Evolutionary conservation across 2,329 filamentous ascomycete species (phyloP), one percentile per base, ranked within the genome.

Genomic region (Phialophora tarda): DNA sequence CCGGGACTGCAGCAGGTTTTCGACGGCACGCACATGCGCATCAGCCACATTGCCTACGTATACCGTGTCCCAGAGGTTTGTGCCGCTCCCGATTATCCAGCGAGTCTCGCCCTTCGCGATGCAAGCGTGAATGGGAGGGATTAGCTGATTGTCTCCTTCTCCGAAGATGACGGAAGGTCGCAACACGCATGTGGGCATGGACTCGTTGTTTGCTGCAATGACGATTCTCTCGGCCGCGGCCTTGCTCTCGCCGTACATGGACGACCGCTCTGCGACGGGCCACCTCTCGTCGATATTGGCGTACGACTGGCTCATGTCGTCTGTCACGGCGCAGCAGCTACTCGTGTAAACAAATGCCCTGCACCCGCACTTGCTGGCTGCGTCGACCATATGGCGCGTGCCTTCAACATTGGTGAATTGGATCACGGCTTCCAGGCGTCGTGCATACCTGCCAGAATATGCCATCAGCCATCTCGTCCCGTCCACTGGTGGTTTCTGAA

Each of bases 321-420:
- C 85, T 3, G 82, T 79, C 41, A 86, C 75, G 8, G 83, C 83
- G 32, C 84, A 85, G 64, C 83, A 83, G 71, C 79, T 83, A 72
- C 83, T 85, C 32, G 85, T 88, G 71, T 84, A 86, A 55, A 88
- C 79, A 53, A 88, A 81, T 0, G 78, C 81, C 59, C 77, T 79
- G 48, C 81, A 84, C 1, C 81, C 82, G 51, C 71, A 76, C 30
- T 75, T 72, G 68, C 78, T 77, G 1, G 82, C 78, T 3, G 81
- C 81, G 2, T 81, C 75, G 6, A 88, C 72, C 59, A 87, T 78
- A 72, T 86, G 84, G 54, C 76, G 75, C 3, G 86, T 87, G 6
- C 85, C 86, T 26, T 82, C 78, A 48, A 86, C 81, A 73, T 88
- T 88, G 66, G 85, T 76, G 23, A 75, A 76, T 70, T 81, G 83